Evolutionary conservation across 805 yeast genomes (phyloP), one percentile per base, ranked within the genome.

Genomic region (Candida ulmi): DNA sequence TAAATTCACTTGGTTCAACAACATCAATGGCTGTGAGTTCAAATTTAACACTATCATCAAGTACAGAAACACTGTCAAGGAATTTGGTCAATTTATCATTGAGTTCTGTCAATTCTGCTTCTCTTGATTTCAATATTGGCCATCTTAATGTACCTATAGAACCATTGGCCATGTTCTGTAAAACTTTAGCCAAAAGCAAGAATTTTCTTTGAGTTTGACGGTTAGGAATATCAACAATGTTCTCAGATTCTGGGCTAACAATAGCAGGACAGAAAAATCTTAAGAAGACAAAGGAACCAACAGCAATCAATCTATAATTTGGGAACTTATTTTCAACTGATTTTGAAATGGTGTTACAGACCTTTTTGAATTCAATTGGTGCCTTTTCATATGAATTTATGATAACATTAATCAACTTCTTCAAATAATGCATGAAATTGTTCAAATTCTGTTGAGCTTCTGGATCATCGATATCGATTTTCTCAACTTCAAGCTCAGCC

Each of bases 121-220:
- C 56, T 41, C 68, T 63, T 3, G 67, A 41, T 8, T 57, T 57
- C 33, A 81, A 57, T 1, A 78, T 58, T 1, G 85, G 80, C 76
- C 85, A 78, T 56, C 78, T 88, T 36, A 82, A 63, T 17, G 80
- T 61, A 6, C 71, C 68, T 4, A 85, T 68, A 0, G 95, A 72
- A 23, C 88, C 90, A 57, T 90, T 91, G 1, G 95, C 96, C 65
- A 90, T 76, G 48, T 83, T 77, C 61, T 91, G 98, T 17, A 91
- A 63, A 16, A 84, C 80, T 51, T 88, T 86, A 2, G 95, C 96
- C 26, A 90, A 59, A 40, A 85, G 79, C 44, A 90, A 78, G 37
- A 86, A 71, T 0, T 87, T 75, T 46, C 95, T 71, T 45, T 88
- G 69, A 4, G 69, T 68, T 13, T 56, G 57, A 8, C 62, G 52